Evolutionary conservation across 192 early-diverging fungal genomes (phyloP).

Genomic region (Phlyctochytrium planicorne): DNA sequence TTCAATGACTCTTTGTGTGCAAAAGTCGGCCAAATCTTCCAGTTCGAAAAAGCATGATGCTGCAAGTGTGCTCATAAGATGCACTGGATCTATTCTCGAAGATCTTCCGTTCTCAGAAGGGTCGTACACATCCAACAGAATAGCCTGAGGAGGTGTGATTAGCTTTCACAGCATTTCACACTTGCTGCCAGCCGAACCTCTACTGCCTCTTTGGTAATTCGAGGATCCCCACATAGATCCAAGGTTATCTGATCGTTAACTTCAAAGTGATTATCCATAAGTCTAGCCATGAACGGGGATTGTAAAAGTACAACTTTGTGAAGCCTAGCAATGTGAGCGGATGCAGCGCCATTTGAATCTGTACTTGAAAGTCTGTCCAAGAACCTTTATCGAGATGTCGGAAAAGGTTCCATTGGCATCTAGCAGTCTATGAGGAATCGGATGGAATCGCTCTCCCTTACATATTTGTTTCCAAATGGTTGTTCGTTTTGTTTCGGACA

Average conservation of each 20-base stretch:
- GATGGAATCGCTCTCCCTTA: background rate
- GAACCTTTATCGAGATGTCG: background rate
- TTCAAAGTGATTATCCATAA: background rate
- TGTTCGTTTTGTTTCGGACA: too few relatives aligned
- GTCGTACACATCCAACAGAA: slow-evolving; percentile 3
- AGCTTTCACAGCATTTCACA: background rate
- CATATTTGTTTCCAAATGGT: background rate
- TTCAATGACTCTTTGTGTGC: slow-evolving; percentile 19
- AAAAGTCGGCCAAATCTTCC: slow-evolving; percentile 20
- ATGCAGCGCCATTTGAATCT: background rate
- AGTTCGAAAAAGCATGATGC: slow-evolving; percentile 43
- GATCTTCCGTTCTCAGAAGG: background rate
- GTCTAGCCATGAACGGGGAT: background rate
- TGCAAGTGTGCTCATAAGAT: background rate
- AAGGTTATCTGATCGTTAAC: background rate
- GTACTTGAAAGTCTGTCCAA: background rate
- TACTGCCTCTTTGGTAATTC: background rate
- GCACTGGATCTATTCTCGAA: background rate
- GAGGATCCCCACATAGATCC: slow-evolving; percentile 6
- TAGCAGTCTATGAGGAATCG: background rate
- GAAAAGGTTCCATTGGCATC: slow-evolving; percentile 1
- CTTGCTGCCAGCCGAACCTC: background rate
- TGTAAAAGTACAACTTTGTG: background rate
- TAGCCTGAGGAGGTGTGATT: background rate
- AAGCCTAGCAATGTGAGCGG: background rate